Percentiles rank a stretch among this genome's conserved stretches.
Evolutionary conservation across 2,329 filamentous ascomycete genomes (phyloP).

Genomic region (Parastagonospora avenae): DNA sequence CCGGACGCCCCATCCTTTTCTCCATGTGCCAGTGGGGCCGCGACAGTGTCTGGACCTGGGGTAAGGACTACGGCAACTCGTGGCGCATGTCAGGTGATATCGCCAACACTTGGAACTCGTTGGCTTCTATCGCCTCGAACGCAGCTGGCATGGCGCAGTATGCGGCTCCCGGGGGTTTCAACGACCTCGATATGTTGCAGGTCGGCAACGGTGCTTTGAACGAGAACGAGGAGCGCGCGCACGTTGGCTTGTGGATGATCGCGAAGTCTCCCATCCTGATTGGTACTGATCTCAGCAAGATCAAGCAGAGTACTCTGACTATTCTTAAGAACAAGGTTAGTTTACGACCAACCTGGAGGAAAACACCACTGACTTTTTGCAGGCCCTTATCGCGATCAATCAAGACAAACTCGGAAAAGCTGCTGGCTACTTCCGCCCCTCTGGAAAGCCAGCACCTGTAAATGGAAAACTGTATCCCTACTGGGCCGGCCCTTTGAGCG

Average conservation of each 20-base stretch:
- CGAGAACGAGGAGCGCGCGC: conserved; percentile 30
- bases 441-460: conserved; percentile 12
- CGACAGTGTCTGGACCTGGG: conserved; percentile 33
- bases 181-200: conserved; percentile 29
- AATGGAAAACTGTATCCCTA: conserved; percentile 17
- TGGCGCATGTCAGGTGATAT: conserved; percentile 31
- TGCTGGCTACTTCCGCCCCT: conserved; percentile 15
- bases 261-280: conserved; percentile 50
- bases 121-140: conserved; percentile 11
- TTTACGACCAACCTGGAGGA: background rate
- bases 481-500: conserved; percentile 18
- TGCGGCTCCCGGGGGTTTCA: conserved; percentile 14
- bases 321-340: conserved; percentile 43
- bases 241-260: conserved; percentile 48
- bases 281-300: conserved; percentile 46
- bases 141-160: conserved; percentile 17
- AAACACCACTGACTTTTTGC: background rate
- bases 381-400: conserved; percentile 46
- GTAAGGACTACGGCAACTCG: conserved; percentile 28
- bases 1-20: conserved; percentile 28
- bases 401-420: conserved; percentile 40
- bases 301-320: conserved; percentile 42
- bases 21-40: conserved; percentile 39
- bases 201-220: conserved; percentile 15
- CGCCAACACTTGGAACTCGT: conserved; percentile 13